Evolutionary conservation across 805 yeast genomes (phyloP), one percentile per base, ranked within the genome.

Genomic region (Saccharomycopsis fibuligera): DNA sequence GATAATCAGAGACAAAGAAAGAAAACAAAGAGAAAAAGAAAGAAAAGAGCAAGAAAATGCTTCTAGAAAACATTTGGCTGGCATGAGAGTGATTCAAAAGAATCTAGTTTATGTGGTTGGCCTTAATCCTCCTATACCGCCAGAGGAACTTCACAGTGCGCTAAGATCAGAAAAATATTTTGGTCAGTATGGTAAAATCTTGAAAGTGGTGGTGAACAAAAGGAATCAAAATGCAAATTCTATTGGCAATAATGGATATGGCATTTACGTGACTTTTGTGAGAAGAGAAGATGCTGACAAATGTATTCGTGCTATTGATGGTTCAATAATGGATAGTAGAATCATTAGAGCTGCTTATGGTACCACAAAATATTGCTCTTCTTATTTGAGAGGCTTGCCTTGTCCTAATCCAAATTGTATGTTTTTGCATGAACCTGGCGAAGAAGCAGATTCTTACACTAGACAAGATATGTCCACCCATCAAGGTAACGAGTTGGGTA

Each of bases 361-460:
- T 62, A 93, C 99, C 3, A 93, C 99, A 10, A 93, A 93, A 66
- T 93, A 93, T 69, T 93, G 99, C 65, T 87, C 96, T n/a, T 84
- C 96, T 2, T 93, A 93, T 62, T 70, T 93, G 55, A 76, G 97
- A 57, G 97, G 96, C 33, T 95, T 87, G 63, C 83, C 93, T 8
- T 93, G 99, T 68, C 99, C 96, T 51, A 93, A 93, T 67, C 98
- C 98, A 54, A 88, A 89, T 62, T 93, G 99, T 74, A 93, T 93
- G 99, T 93, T 93, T 61, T 74, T 93, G 60, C 99, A 93, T 65
- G 99, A 93, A 67, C 99, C 99, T 5, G 99, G 99, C 51, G 99
- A 93, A 70, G 99, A 93, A 65, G 98, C 98, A 1, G 99, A 93
- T 60, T 85, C 96, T 9, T 91, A 86, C 68, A 38, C 38, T 27